Base-by-base conservation (phyloP, 805 yeast species). In the Teunomyces pallodes region DNA sequence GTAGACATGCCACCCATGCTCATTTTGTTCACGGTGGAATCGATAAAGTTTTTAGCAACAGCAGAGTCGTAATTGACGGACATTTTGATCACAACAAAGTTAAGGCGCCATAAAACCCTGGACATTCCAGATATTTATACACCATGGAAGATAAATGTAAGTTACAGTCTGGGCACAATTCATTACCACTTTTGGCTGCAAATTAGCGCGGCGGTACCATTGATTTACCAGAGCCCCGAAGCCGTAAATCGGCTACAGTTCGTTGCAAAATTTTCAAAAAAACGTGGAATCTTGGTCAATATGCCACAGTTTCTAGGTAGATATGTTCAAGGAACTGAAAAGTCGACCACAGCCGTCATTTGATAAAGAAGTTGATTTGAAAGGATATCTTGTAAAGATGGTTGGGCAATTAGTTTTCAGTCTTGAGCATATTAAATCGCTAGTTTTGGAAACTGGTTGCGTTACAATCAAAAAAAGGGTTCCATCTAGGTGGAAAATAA, bases 1-100 rank as follows among this genome's bases (percentile, higher is more conserved):
- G 46, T 26, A 12, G 41, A n/a, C 40, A 16, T 26, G 12, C 49
- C 46, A 13, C 46, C 43, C 50, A 43, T 46, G 38, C 31, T 40
- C 47, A 39, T 41, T 32, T 36, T 44, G 27, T 36, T 43, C 42
- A n/a, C 16, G 33, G 16, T 26, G 27, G 27, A 27, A 27, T 43
- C 41, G 41, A 32, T 13, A 28, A 38, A 42, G 24, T 17, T 30
- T 4, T 31, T 42, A 5, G 41, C 29, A 6, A n/a, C 28, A 38
- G 13, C 41, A 3, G 30, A 24, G 14, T 38, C 41, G 41, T 38
- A 38, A 16, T 38, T 38, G n/a, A 38, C 8, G n/a, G 28, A 12
- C 14, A 26, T 20, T 9, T 24, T 26, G 30, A 7, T 32, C 30
- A 26, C 9, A 32, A 7, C 24, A 20, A 20, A 20, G 24, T 20